phyloP scores from a whole-genome alignment of 2,329 filamentous ascomycete species.

The Aspergillus sp. region DNA sequence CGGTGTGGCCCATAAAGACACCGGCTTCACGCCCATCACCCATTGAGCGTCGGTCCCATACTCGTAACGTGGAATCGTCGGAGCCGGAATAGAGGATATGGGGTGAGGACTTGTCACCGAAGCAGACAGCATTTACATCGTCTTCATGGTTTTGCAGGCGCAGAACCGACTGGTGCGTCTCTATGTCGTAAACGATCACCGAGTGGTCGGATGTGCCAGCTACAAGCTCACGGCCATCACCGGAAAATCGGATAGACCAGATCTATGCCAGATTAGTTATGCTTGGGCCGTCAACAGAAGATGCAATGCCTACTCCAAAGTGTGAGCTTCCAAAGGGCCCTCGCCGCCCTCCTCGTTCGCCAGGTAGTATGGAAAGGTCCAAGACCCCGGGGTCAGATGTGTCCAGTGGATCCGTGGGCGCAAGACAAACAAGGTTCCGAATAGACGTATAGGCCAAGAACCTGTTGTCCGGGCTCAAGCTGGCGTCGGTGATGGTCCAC shows the following conservation, averaged over 20 bases:
- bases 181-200: slow-evolving; percentile 90
- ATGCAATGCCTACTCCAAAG: slow-evolving; percentile 42
- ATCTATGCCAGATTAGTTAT: slow-evolving; percentile 52
- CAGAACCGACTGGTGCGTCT: slow-evolving; percentile 72
- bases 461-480: slow-evolving; percentile 85
- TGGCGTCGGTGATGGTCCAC: slow-evolving; percentile 96
- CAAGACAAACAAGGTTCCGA: slow-evolving; percentile 76
- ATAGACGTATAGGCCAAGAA: slow-evolving; percentile 93
- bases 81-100: slow-evolving; percentile 96
- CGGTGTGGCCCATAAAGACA: slow-evolving; percentile 65
- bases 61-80: slow-evolving; percentile 89
- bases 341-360: slow-evolving; percentile 39
- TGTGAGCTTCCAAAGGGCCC: slow-evolving; percentile 32
- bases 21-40: slow-evolving; percentile 62
- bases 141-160: slow-evolving; percentile 75
- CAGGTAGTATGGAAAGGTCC: slow-evolving; percentile 62
- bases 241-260: slow-evolving; percentile 90
- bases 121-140: slow-evolving; percentile 96
- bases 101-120: slow-evolving; percentile 82
- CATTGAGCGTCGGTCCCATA: slow-evolving; percentile 84
- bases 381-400: slow-evolving; percentile 74
- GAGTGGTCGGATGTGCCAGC: slow-evolving; percentile 78
- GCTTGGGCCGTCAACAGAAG: not conserved
- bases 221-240: slow-evolving; percentile 85
- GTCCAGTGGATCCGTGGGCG: slow-evolving; percentile 81